Conservation (phyloP, 225 moss, liverwort and hornwort species). For the Ulota crispa region DNA sequence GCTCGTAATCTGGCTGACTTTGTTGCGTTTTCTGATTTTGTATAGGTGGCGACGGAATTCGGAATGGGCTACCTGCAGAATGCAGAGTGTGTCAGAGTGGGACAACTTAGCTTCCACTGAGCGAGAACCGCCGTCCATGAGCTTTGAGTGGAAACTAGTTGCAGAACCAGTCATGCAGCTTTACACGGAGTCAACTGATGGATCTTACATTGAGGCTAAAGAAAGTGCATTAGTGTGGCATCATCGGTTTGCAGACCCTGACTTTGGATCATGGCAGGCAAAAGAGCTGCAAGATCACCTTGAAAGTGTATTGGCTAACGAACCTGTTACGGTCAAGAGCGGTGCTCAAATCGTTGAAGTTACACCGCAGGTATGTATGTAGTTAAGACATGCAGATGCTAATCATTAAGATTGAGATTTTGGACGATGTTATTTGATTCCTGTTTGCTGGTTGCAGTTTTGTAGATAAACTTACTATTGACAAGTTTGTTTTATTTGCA, state of each 20-base stretch:
- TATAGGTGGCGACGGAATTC: conserved; percentile 41
- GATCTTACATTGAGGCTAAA: conserved; percentile 80
- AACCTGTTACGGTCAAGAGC: conserved; percentile 86
- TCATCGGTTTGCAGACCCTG: conserved; percentile 82
- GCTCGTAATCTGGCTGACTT: conserved; percentile 5
- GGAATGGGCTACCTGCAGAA: conserved; percentile 58
- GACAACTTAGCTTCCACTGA: conserved; percentile 28
- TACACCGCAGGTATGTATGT: conserved; percentile 72
- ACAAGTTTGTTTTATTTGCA: neutral
- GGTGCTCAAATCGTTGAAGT: conserved; percentile 94
- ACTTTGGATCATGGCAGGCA: conserved; percentile 96
- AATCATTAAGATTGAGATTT: neutral
- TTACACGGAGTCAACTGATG: conserved; percentile 85
- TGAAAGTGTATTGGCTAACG: conserved; percentile 88
- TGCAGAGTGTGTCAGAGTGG: conserved; percentile 57
- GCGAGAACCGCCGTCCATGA: conserved; percentile 41
- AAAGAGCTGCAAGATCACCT: conserved; percentile 91
- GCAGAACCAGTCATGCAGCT: conserved; percentile 80
- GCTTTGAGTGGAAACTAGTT: conserved; percentile 81
- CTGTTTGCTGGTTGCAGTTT: conserved; percentile 3
- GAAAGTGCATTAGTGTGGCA: conserved; percentile 96
- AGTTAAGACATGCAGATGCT: neutral
- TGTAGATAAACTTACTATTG: neutral
- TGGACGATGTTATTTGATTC: neutral
- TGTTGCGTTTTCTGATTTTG: neutral